Evolutionary conservation across 2,329 filamentous ascomycete species (phyloP), one percentile per base, ranked within the genome.

Genomic region (Leptographium galeiforme): DNA sequence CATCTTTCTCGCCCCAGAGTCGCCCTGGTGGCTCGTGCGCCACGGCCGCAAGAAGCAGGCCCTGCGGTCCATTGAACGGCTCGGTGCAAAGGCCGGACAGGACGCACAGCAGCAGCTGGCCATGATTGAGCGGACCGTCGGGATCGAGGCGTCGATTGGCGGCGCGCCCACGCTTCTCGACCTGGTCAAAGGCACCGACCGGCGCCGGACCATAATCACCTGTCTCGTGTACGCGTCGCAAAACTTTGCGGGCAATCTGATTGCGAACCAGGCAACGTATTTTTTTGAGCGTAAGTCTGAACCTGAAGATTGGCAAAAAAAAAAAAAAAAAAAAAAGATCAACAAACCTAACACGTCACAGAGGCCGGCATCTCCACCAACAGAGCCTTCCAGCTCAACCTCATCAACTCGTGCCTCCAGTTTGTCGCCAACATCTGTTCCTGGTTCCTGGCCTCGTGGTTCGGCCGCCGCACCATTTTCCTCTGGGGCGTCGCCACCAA

Each of bases 371-470:
- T 85, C 59, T 55, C 55, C 1, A 66, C 63, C 5, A 67, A 81
- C 59, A 73, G 69, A 33, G 75, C 81, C 5, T 84, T 84, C 62
- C 75, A 74, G 40, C 70, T 84, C 16, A 77, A 77, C 64, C 74
- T 85, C 33, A 83, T 84, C 65, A 84, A 76, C 51, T 83, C 81
- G 0, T 77, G 73, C 49, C 78, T 85, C 2, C 78, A 82, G 63
- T 70, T 66, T 65, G 66, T 85, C 63, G 72, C 81, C 56, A 78
- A 82, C 64, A 82, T 82, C 74, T 69, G 81, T 44, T 85, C 81
- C 55, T 85, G 82, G 82, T 67, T 84, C 53, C 74, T 85, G 50
- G 84, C 78, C 14, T 74, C 76, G 1, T 54, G 51, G 47, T 50
- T 58, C 16, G 55, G 56, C 33, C 56, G 59, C 18, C 58, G 59